Evolutionary conservation across 2,329 filamentous ascomycete species (phyloP).

Genomic region (Cylindrodendrum hubeiense): DNA sequence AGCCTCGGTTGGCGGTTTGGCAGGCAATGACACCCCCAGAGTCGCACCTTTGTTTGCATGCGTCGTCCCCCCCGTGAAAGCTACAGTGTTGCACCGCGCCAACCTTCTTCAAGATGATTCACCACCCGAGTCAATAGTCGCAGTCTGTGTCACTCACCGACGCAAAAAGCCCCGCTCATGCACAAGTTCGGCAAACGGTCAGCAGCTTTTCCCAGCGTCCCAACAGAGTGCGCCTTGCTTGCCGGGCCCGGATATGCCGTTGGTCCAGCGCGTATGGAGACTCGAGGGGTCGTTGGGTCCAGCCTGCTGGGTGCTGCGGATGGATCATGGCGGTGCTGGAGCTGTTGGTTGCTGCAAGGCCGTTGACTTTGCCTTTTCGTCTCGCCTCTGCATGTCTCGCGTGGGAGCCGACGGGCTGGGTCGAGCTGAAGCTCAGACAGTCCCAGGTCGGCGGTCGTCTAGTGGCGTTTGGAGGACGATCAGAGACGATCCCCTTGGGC

Average conservation of each 20-base stretch:
- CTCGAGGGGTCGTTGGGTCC: not conserved
- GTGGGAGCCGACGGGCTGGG: not conserved
- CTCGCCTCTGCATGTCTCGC: not conserved
- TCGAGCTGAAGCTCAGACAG: not conserved
- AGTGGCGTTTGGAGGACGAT: not conserved
- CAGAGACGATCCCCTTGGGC: not conserved
- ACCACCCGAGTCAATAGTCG: conserved; percentile 1
- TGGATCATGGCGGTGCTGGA: not conserved
- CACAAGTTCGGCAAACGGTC: not conserved
- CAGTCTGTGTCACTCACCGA: not conserved
- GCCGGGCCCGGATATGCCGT: not conserved
- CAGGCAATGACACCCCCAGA: not conserved
- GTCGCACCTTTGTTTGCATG: not conserved
- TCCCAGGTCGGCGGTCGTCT: not conserved
- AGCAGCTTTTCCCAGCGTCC: not conserved
- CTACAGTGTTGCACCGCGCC: not conserved
- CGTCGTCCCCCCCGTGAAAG: not conserved
- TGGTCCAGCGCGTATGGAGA: not conserved
- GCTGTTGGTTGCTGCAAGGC: not conserved
- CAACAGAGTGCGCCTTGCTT: not conserved
- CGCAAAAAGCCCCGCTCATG: not conserved
- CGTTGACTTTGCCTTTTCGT: not conserved
- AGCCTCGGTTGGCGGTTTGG: not conserved
- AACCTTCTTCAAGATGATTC: not conserved
- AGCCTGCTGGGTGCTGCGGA: not conserved